Evolutionary conservation across 1,139 yeast species (phyloP).

Genomic region (Sporopachydermia cereana): DNA sequence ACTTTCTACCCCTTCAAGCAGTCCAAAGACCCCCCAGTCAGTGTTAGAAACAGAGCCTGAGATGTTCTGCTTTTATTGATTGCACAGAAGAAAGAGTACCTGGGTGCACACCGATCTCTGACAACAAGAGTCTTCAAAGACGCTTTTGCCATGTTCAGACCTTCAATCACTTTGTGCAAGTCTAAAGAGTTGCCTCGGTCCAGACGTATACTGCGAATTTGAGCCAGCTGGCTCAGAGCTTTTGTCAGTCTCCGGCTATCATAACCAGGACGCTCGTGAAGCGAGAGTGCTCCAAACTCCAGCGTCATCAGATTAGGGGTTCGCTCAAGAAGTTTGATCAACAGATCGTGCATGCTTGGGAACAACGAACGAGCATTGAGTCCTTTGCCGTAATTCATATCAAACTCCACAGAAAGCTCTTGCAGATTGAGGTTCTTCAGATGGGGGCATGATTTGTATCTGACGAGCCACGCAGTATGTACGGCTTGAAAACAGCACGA

Average conservation of each 20-base stretch:
- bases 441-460: too few relatives aligned
- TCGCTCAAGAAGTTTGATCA: not conserved
- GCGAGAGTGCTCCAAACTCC: not conserved
- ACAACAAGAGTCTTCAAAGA: not conserved
- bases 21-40: not conserved
- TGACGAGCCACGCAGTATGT: too few relatives aligned
- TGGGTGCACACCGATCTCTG: not conserved
- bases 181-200: not conserved
- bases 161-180: slow-evolving; percentile 2
- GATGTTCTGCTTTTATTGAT: not conserved
- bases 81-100: not conserved
- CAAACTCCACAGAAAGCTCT: too few relatives aligned
- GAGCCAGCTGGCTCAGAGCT: not conserved
- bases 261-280: not conserved
- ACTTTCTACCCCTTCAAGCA: slow-evolving; percentile 1
- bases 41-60: not conserved
- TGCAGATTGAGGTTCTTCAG: too few relatives aligned
- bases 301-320: not conserved
- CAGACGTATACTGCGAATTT: not conserved
- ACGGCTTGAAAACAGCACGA: too few relatives aligned
- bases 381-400: too few relatives aligned
- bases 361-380: too few relatives aligned
- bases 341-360: too few relatives aligned
- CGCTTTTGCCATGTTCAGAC: not conserved
- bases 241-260: not conserved